Evolutionary conservation across 1,284 basidiomycete genomes (phyloP).

Genomic region (Moesziomyces parantarcticus): DNA sequence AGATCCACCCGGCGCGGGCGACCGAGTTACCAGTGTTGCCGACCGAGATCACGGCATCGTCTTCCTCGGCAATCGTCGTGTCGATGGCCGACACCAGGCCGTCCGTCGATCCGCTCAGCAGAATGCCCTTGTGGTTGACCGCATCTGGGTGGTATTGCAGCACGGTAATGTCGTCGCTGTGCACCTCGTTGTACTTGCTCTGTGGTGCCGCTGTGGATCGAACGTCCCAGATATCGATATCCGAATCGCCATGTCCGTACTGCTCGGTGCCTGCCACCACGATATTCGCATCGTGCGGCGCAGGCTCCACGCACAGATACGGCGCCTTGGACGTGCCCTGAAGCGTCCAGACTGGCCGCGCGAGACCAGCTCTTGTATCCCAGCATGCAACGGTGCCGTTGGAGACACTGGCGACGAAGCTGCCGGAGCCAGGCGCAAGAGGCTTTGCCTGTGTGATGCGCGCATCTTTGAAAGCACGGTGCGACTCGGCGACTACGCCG

Average conservation of each 20-base stretch:
- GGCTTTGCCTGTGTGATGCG: constrained; percentile 41
- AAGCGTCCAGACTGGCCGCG: constrained; percentile 29
- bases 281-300: constrained; percentile 27
- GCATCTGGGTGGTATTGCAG: constrained; percentile 56
- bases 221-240: constrained; percentile 63
- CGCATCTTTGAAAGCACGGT: constrained; percentile 29
- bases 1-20: constrained; percentile 60
- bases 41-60: constrained; percentile 65
- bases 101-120: constrained; percentile 64
- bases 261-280: constrained; percentile 63
- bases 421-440: constrained; percentile 18
- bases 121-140: constrained; percentile 24
- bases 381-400: constrained; percentile 45
- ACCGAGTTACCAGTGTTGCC: constrained; percentile 62
- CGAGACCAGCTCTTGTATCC: constrained; percentile 37
- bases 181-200: constrained; percentile 62
- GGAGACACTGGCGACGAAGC: constrained; percentile 30
- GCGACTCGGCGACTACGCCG: constrained; percentile 31
- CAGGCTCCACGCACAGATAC: constrained; percentile 52
- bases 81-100: constrained; percentile 62
- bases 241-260: constrained; percentile 53
- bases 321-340: constrained; percentile 41
- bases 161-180: constrained; percentile 64
- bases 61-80: constrained; percentile 54
- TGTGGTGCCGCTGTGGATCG: constrained; percentile 37